phyloP scores from a whole-genome alignment of 2,329 filamentous ascomycete species.

The Chaetomium sp. region DNA sequence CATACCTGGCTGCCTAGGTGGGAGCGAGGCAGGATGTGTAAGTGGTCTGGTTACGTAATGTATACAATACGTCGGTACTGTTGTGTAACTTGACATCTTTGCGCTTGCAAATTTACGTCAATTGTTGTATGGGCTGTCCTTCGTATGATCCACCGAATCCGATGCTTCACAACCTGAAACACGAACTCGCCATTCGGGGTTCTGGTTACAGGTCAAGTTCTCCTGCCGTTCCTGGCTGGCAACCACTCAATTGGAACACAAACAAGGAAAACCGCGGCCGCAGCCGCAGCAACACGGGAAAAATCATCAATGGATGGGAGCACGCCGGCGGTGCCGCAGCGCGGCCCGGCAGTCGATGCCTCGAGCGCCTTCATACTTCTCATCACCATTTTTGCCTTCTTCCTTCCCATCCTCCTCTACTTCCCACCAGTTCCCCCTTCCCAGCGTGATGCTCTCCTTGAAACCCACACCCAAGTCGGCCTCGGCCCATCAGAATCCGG shows the following conservation, averaged over 20 bases:
- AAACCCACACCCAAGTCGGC: slow-evolving; percentile 57
- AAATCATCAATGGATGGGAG: slow-evolving; percentile 23
- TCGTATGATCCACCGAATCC: neutral
- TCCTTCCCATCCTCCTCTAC: slow-evolving; percentile 56
- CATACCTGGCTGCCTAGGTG: neutral
- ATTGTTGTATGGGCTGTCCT: neutral
- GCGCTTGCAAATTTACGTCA: neutral
- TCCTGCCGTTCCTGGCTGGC: neutral
- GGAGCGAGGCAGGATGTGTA: neutral
- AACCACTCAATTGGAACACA: neutral
- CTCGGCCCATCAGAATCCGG: slow-evolving; percentile 44
- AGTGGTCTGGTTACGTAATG: neutral
- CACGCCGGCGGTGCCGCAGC: slow-evolving; percentile 21
- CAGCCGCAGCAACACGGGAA: neutral
- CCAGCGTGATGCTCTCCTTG: slow-evolving; percentile 55
- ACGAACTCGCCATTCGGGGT: neutral
- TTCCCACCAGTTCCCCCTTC: slow-evolving; percentile 58
- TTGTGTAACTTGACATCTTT: neutral
- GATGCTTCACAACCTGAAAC: neutral
- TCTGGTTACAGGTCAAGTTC: neutral
- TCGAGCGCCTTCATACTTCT: slow-evolving; percentile 45
- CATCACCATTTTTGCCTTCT: slow-evolving; percentile 52
- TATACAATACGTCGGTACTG: neutral
- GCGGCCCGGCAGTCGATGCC: slow-evolving; percentile 34
- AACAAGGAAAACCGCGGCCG: neutral